Evolutionary conservation across 169 alveolate species (phyloP).

Genomic region (Plasmodium knowlesi): DNA sequence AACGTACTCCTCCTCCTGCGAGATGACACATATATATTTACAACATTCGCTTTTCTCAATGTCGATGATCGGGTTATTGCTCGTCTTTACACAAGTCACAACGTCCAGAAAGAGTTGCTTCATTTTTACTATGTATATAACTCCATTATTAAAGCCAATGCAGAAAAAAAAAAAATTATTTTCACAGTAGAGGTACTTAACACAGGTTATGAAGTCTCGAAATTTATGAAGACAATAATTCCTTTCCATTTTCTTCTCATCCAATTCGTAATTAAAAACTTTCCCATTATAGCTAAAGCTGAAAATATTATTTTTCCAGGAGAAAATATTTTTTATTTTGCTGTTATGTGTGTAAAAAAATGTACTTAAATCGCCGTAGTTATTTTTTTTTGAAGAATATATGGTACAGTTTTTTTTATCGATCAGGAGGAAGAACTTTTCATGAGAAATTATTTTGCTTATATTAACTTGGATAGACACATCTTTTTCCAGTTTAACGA

Average conservation of each 20-base stretch:
- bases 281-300: conserved; percentile 56
- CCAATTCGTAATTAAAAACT: conserved; percentile 20
- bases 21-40: conserved; percentile 27
- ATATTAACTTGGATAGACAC: neutral
- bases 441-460: conserved; percentile 32
- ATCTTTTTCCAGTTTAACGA: conserved; percentile 10
- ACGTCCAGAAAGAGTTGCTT: conserved; percentile 49
- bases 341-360: conserved; percentile 47
- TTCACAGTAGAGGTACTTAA: conserved; percentile 22
- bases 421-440: neutral
- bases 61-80: conserved; percentile 33
- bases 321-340: conserved; percentile 37
- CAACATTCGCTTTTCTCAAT: conserved; percentile 18
- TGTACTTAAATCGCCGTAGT: conserved; percentile 51
- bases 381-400: conserved; percentile 31
- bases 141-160: conserved; percentile 59
- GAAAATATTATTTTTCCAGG: conserved; percentile 14
- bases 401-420: conserved; percentile 41
- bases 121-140: conserved; percentile 29
- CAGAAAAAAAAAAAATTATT: conserved; percentile 38
- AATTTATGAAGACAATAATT: conserved; percentile 36
- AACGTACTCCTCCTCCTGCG: conserved; percentile 44
- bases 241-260: conserved; percentile 30
- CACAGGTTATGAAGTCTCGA: conserved; percentile 25
- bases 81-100: conserved; percentile 29